Base-by-base conservation (phyloP, 176 grass and related monocot genomes). In the Eragrostis curvula region DNA sequence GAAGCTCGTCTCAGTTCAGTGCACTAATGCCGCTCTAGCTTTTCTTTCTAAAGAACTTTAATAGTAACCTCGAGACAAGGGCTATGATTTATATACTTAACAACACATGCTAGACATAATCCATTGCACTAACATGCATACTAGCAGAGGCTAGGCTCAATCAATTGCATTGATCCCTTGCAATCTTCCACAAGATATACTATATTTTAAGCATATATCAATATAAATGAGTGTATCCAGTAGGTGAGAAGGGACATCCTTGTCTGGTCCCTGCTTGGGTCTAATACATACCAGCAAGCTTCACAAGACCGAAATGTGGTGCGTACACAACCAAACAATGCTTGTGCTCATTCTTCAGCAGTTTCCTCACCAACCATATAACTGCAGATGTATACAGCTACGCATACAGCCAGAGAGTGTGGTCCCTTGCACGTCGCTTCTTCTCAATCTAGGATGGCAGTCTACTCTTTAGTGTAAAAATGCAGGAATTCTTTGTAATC, bases 31-130 rank as follows among this genome's bases (percentile, higher is more conserved):
- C 27, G 14, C 2, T 12, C 52, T 5, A n/a, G n/a, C n/a, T n/a
- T 4, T 12, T 6, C 66, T 77, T 78, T 84, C 9, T n/a, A 24
- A 24, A 70, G 55, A 50, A 2, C 79, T 87, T 83, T 85, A 81
- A 66, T 81, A 81, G 71, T 81, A 77, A 43, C 83, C 87, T 89
- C 83, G 87, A 85, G 87, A 71, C 87, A 85, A 66, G 87, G 57
- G 66, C n/a, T 77, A 85, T 89, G 21, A 30, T 62, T 50, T 32
- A 46, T 65, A 5, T 36, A 36, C 44, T 63, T 50, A 84, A 27
- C 0, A 55, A 56, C 64, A 64, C 77, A 60, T 77, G 65, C 82
- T 81, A 85, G 71, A 23, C 82, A 71, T 44, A 79, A 79, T 79
- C 56, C 58, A 79, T 65, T 72, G 45, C 67, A 23, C 62, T 39